A percentile compares a stretch with the other conserved stretches of the same genome.
Evolutionary conservation across 208 protist species (phyloP).

Genomic region (Strigomonas galati): DNA sequence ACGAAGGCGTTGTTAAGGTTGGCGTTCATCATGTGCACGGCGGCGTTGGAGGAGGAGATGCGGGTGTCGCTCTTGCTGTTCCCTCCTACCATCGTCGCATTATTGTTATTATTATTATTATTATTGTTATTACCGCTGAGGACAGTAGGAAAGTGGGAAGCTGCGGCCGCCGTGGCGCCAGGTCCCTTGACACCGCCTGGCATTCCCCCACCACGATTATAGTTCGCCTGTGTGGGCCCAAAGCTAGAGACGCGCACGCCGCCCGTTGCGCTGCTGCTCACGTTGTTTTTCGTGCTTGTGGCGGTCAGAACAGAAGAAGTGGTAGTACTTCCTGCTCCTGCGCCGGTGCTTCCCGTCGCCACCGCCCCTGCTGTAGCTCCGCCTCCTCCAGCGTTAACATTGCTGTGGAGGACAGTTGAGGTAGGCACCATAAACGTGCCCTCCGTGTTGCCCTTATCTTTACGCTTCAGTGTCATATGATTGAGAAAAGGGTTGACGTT

Average conservation of each 20-base stretch:
- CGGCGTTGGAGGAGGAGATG: not conserved
- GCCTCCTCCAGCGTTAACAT: not conserved
- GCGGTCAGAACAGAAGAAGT: not conserved
- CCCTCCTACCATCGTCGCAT: not conserved
- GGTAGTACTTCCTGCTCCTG: too few species aligned
- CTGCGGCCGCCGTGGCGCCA: too few species aligned
- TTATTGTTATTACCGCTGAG: not conserved
- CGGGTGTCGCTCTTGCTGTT: not conserved
- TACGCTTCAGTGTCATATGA: not conserved
- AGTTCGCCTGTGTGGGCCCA: not conserved
- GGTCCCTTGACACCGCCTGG: not conserved
- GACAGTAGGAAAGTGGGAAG: too few species aligned
- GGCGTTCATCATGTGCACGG: constrained; percentile 2
- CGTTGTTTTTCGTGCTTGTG: not conserved
- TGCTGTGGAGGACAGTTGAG: constrained; percentile 7
- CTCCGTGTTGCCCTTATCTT: not conserved
- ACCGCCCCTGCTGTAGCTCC: too few species aligned
- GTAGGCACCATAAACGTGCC: not conserved
- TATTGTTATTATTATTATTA: too few species aligned
- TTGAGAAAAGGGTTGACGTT: not conserved
- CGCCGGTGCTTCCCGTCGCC: too few species aligned
- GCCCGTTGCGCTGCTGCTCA: not conserved
- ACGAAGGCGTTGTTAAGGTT: constrained; percentile 8
- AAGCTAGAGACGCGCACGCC: not conserved
- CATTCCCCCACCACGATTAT: not conserved